Conservation (phyloP, 169 alveolate species). For the Plasmodium vinckei region DNA sequence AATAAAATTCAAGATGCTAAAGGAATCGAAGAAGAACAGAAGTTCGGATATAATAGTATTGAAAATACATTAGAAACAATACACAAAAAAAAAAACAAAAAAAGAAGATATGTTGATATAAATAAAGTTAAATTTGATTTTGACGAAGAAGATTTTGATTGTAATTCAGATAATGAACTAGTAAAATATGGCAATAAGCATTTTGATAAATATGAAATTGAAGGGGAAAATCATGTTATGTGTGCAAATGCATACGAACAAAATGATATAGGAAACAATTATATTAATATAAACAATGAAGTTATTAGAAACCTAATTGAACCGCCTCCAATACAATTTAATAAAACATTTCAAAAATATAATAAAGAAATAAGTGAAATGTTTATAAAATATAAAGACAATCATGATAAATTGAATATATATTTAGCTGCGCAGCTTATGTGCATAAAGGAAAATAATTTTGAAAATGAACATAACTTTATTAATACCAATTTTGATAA, state of each 20-base stretch:
- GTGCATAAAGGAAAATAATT: constrained; percentile 53
- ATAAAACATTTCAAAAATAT: constrained; percentile 35
- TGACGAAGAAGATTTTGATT: constrained; percentile 49
- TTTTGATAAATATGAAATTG: background rate
- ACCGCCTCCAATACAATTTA: constrained; percentile 71
- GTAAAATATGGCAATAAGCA: constrained; percentile 7
- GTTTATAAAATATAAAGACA: constrained; percentile 40
- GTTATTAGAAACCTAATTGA: constrained; percentile 21
- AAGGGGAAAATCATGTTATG: background rate
- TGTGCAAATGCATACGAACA: background rate
- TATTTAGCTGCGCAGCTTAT: constrained; percentile 56
- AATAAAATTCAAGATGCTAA: constrained; percentile 6
- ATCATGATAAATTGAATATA: constrained; percentile 20
- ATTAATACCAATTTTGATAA: constrained; percentile 43
- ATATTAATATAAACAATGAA: constrained; percentile 53
- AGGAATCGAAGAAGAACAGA: constrained; percentile 5
- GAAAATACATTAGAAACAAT: background rate
- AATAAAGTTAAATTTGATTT: constrained; percentile 55
- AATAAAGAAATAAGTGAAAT: constrained; percentile 75
- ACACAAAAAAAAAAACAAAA: constrained; percentile 24
- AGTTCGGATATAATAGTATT: background rate
- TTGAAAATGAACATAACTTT: constrained; percentile 38
- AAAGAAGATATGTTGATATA: constrained; percentile 55
- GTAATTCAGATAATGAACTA: constrained; percentile 35
- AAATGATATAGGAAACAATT: background rate